Evolutionary conservation across 2,329 filamentous ascomycete species (phyloP), one percentile per base, ranked within the genome.

Genomic region (Tetracladium maxilliforme): DNA sequence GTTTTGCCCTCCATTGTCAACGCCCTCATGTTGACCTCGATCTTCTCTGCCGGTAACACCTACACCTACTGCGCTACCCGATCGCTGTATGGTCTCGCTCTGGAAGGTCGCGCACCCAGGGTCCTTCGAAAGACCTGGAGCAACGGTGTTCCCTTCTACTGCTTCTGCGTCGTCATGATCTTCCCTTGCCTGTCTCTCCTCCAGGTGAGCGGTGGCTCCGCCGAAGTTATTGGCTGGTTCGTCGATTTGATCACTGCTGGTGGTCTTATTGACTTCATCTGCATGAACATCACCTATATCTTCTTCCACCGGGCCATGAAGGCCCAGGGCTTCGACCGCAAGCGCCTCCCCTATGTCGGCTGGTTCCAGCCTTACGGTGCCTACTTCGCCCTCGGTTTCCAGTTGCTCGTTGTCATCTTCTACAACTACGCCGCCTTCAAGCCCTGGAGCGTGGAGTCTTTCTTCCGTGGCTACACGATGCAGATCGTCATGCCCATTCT

Each of bases 371-470:
- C 77, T 0, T 82, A 73, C 40, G 70, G 68, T 3, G 64, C 74
- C 0, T 80, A 61, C 39, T 49, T 64, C 29, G 58, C 63, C 5
- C 59, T 81, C 3, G 42, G 61, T 8, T 42, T 69, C 14, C 61
- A 81, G 25, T 42, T 47, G 4, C 49, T 79, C 14, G 55, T 84
- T 12, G 66, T 62, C 3, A 48, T 84, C 4, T 72, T 80, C 37
- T 81, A 81, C 38, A 78, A 76, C 2, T 84, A 83, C 48, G 65
- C 71, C 21, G 64, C 75, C 10, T 83, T 84, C 43, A 74, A 75
- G 44, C 65, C 69, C 0, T 49, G 55, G 7, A 56, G 70, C 17
- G n/a, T n/a, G n/a, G n/a, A n/a, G n/a, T n/a, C n/a, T n/a, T n/a
- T n/a, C n/a, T n/a, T n/a, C n/a, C n/a, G n/a, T n/a, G n/a, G n/a